Conservation (phyloP, 2,329 filamentous ascomycete genomes). For the Nemania sp. region DNA sequence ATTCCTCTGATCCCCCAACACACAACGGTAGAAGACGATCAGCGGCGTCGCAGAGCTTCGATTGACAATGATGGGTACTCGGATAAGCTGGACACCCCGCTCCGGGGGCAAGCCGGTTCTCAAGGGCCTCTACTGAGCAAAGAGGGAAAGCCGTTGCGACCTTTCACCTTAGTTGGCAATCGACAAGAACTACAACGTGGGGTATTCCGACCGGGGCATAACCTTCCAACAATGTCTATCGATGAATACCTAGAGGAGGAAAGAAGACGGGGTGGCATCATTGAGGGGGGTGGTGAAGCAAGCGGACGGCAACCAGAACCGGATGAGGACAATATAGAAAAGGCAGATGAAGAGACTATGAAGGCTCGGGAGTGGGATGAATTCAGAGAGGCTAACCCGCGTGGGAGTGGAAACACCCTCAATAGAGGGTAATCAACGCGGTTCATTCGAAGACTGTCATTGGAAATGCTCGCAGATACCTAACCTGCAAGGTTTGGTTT, state of each 20-base stretch:
- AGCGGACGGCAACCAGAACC: slow-evolving; percentile 69
- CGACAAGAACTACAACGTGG: slow-evolving; percentile 75
- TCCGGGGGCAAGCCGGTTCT: slow-evolving; percentile 53
- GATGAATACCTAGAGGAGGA: slow-evolving; percentile 98
- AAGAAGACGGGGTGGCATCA: slow-evolving; percentile 78
- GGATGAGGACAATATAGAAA: slow-evolving; percentile 90
- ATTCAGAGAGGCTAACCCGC: slow-evolving; percentile 85
- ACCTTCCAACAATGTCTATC: slow-evolving; percentile 94
- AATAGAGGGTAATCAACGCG: slow-evolving; percentile 62
- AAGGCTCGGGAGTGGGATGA: slow-evolving; percentile 97
- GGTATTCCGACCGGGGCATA: slow-evolving; percentile 90
- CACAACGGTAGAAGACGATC: slow-evolving; percentile 53
- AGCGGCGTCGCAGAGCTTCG: slow-evolving; percentile 44
- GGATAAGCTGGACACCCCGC: slow-evolving; percentile 71
- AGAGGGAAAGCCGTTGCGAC: slow-evolving; percentile 82
- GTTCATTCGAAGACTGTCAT: not conserved
- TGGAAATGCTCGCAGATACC: no score
- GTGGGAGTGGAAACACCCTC: slow-evolving; percentile 79
- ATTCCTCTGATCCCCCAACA: slow-evolving; percentile 47
- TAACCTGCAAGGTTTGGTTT: no score
- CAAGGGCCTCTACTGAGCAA: slow-evolving; percentile 75
- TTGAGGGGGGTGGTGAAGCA: slow-evolving; percentile 84
- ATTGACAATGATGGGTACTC: slow-evolving; percentile 59
- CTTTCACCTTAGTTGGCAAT: slow-evolving; percentile 82
- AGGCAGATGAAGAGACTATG: slow-evolving; percentile 84